These are phyloP conservation scores for Plantago ovata DNA, from an alignment of 257 asterid species.

Conservation along the genomic window DNA sequence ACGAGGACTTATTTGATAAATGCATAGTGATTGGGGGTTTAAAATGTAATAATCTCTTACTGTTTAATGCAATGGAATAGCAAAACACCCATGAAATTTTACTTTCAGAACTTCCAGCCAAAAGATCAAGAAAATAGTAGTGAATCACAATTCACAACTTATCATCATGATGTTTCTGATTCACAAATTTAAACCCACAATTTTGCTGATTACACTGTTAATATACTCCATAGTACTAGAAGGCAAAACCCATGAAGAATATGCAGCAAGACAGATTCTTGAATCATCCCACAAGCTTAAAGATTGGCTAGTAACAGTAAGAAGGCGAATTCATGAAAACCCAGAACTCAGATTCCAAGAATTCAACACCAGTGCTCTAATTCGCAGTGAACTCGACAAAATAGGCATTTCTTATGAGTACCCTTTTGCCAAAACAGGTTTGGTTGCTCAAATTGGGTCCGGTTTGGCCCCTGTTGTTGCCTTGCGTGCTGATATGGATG, in stretches of 20 bases:
- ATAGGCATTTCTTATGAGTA: constrained; percentile 57
- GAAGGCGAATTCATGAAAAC: constrained; percentile 81
- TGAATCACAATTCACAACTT: not conserved
- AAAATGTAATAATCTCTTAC: too few species aligned
- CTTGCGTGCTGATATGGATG: constrained; percentile 90
- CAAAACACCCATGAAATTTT: too few species aligned
- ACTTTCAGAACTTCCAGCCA: too few species aligned
- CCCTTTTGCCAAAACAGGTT: constrained; percentile 77
- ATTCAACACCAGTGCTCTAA: constrained; percentile 69
- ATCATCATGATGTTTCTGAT: constrained; percentile 27
- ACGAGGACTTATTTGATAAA: too few species aligned
- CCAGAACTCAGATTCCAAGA: constrained; percentile 76
- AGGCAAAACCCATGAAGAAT: constrained; percentile 24
- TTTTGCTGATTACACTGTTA: constrained; percentile 21
- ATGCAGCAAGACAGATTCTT: constrained; percentile 45
- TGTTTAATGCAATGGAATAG: too few species aligned
- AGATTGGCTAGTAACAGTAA: constrained; percentile 55
- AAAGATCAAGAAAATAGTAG: not conserved
- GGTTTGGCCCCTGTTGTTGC: constrained; percentile 72
- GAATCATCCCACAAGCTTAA: constrained; percentile 43
- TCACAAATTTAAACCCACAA: constrained; percentile 11
- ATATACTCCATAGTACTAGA: constrained; percentile 3
- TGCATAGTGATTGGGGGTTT: too few species aligned
- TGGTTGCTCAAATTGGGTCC: constrained; percentile 80
- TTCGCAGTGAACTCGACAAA: constrained; percentile 58